Conservation (phyloP, 805 yeast species). For the Pichia exigua region DNA sequence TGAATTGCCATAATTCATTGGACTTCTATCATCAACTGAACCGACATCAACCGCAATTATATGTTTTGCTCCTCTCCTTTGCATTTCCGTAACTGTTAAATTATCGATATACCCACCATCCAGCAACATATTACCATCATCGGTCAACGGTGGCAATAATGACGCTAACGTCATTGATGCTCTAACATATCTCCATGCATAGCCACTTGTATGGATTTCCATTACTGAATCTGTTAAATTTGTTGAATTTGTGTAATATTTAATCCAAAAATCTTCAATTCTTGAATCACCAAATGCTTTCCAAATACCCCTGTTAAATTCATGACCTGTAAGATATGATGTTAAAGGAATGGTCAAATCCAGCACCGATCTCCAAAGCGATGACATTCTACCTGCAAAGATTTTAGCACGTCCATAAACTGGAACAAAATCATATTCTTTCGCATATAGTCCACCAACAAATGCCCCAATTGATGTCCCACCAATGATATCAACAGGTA, state of each 20-base stretch:
- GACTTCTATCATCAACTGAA: constrained; percentile 83
- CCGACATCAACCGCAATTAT: constrained; percentile 96
- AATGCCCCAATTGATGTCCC: constrained; percentile 97
- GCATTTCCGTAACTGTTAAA: constrained; percentile 88
- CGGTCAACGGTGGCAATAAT: constrained; percentile 79
- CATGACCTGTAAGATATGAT: constrained; percentile 94
- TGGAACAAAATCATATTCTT: constrained; percentile 85
- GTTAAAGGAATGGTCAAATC: constrained; percentile 92
- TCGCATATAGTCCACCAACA: constrained; percentile 91
- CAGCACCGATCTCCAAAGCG: constrained; percentile 74
- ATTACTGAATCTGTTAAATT: constrained; percentile 90
- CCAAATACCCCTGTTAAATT: constrained; percentile 96
- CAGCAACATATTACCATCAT: constrained; percentile 82
- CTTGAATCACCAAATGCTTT: constrained; percentile 86
- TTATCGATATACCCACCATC: constrained; percentile 97
- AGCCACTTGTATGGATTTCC: constrained; percentile 90
- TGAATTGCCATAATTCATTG: constrained; percentile 88
- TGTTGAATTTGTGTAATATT: constrained; percentile 83
- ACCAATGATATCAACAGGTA: constrained; percentile 89
- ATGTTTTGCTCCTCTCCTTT: constrained; percentile 74
- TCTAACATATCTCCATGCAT: constrained; percentile 90
- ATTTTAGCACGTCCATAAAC: constrained; percentile 85
- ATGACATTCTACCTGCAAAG: constrained; percentile 73
- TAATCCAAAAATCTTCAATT: constrained; percentile 94
- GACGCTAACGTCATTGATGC: constrained; percentile 98